Percentiles rank a stretch among this genome's conserved stretches.
Conservation (phyloP, 1,284 basidiomycete genomes). For the Mycena sp. region DNA sequence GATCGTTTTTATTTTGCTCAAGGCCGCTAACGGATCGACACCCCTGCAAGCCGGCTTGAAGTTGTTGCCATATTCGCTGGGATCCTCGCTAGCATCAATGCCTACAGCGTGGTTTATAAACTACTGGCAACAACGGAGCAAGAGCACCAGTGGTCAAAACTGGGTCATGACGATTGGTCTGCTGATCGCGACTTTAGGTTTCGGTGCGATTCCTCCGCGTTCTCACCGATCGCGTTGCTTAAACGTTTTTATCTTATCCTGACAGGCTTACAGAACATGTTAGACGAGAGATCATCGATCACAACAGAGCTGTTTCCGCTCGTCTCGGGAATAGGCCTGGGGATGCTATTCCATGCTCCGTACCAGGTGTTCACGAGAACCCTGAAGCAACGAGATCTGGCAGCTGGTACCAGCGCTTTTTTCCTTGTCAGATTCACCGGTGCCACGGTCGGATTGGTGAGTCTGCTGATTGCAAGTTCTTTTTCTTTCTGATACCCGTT, state of each 20-base stretch:
- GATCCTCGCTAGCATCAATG: slow-evolving; percentile 82
- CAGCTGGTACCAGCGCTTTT: slow-evolving; percentile 83
- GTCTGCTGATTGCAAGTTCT: slow-evolving; percentile 39
- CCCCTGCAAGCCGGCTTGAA: slow-evolving; percentile 75
- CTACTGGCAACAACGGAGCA: slow-evolving; percentile 64
- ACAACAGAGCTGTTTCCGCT: slow-evolving; percentile 66
- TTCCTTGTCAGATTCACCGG: slow-evolving; percentile 87
- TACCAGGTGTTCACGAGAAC: slow-evolving; percentile 79
- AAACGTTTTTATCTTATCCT: slow-evolving; percentile 29
- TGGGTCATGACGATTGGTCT: slow-evolving; percentile 70
- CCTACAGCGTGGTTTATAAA: slow-evolving; percentile 82
- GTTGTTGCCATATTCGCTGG: slow-evolving; percentile 83
- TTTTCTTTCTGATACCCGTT: slow-evolving; percentile 28
- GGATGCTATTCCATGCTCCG: slow-evolving; percentile 84
- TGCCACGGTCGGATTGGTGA: slow-evolving; percentile 79
- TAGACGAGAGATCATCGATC: slow-evolving; percentile 60
- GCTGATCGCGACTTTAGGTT: slow-evolving; percentile 70
- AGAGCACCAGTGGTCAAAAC: slow-evolving; percentile 68
- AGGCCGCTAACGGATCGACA: slow-evolving; percentile 74
- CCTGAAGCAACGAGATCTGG: slow-evolving; percentile 69
- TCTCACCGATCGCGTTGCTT: slow-evolving; percentile 15
- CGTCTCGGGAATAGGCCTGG: slow-evolving; percentile 78
- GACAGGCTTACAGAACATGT: slow-evolving; percentile 70
- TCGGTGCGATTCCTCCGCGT: slow-evolving; percentile 61
- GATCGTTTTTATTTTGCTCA: slow-evolving; percentile 18